Percentiles rank a stretch among this genome's conserved stretches.
Evolutionary conservation across 345 rosid genomes (phyloP).

Genomic region (Citrus hindsii): DNA sequence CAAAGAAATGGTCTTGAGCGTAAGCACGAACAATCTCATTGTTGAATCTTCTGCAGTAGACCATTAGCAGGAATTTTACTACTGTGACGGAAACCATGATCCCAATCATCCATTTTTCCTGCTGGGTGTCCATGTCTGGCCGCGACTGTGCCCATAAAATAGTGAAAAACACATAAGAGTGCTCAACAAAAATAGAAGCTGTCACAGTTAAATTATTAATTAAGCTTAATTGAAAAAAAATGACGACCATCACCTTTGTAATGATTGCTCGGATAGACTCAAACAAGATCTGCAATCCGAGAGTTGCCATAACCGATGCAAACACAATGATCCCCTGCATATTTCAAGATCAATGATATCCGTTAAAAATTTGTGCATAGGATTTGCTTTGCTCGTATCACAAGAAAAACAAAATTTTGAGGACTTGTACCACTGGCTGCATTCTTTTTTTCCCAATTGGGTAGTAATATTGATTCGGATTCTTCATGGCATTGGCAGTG

Average conservation of each 20-base stretch:
- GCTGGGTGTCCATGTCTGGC: slow-evolving; percentile 22
- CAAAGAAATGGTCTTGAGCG: slow-evolving; percentile 57
- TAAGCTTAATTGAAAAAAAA: not conserved
- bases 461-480: slow-evolving; percentile 58
- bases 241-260: slow-evolving; percentile 23
- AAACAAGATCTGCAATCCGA: slow-evolving; percentile 50
- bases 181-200: no score
- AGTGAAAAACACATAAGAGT: not conserved
- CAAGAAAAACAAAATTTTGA: not conserved
- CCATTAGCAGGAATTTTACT: slow-evolving; percentile 44
- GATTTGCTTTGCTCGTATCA: not conserved
- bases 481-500: slow-evolving; percentile 73
- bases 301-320: slow-evolving; percentile 66
- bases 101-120: slow-evolving; percentile 54
- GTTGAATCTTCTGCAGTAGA: slow-evolving; percentile 48
- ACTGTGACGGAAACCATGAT: slow-evolving; percentile 43
- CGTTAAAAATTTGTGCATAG: slow-evolving; percentile 16
- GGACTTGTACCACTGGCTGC: slow-evolving; percentile 71
- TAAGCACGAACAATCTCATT: slow-evolving; percentile 49
- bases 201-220: not conserved
- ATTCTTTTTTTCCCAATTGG: slow-evolving; percentile 85
- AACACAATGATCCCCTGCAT: slow-evolving; percentile 60
- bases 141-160: slow-evolving; percentile 23
- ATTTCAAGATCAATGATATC: not conserved
- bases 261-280: slow-evolving; percentile 46